Evolutionary conservation across 2,329 filamentous ascomycete genomes (phyloP).

Genomic region (Lecanicillium sp.): DNA sequence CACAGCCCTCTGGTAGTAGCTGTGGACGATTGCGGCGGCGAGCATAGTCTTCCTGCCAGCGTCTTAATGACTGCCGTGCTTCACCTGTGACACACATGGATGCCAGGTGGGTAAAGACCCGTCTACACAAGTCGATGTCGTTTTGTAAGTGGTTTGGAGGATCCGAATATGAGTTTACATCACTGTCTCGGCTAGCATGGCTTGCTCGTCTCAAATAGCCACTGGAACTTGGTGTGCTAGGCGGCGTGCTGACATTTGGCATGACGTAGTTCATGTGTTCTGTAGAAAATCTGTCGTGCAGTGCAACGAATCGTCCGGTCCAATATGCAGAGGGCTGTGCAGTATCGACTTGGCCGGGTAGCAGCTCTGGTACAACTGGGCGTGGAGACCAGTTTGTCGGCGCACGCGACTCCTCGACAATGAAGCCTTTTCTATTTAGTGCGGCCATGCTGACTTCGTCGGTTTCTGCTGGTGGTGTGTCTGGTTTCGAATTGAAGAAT

Average conservation of each 20-base stretch:
- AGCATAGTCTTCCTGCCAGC: conserved; percentile 43
- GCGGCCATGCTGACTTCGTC: conserved; percentile 8
- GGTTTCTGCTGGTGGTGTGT: neutral
- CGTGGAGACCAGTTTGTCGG: too few relatives aligned
- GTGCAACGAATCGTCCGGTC: conserved; percentile 50
- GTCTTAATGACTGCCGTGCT: conserved; percentile 36
- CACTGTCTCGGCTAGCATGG: conserved; percentile 14
- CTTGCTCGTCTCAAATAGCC: neutral
- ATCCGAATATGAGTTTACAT: neutral
- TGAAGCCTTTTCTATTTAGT: conserved; percentile 12
- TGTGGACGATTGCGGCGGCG: conserved; percentile 25
- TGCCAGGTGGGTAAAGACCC: conserved; percentile 39
- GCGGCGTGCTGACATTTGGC: neutral
- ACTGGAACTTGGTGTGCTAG: neutral
- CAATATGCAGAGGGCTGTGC: conserved; percentile 47
- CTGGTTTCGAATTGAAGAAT: neutral
- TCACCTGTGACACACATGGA: conserved; percentile 37
- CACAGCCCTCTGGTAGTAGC: conserved; percentile 31
- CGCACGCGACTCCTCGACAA: conserved; percentile 13
- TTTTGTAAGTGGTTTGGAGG: conserved; percentile 13
- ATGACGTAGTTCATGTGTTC: conserved; percentile 13
- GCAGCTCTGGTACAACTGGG: neutral
- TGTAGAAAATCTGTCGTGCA: conserved; percentile 38
- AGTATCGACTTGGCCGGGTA: conserved; percentile 22
- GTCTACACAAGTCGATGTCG: conserved; percentile 33